phyloP scores from a whole-genome alignment of 495 filamentous ascomycete species.

The Sordaria brevicollis region DNA sequence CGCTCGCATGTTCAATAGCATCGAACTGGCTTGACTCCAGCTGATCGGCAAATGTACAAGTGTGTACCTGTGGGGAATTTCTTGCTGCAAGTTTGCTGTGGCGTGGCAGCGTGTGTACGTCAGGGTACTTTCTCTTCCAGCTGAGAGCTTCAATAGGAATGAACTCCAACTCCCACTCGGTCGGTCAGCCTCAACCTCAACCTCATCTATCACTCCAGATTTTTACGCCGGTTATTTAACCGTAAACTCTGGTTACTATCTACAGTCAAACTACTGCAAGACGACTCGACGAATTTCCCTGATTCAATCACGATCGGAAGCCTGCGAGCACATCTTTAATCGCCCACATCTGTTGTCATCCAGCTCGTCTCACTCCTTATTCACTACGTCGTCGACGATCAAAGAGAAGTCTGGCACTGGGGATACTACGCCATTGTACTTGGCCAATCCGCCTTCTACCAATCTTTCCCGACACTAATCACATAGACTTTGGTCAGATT shows the following conservation, averaged over 20 bases:
- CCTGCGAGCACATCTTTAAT: not conserved
- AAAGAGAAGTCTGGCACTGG: not conserved
- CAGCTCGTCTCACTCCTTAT: not conserved
- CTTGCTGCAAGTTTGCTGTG: not conserved
- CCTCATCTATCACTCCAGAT: not conserved
- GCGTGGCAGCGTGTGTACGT: not conserved
- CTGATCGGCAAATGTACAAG: not conserved
- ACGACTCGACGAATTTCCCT: not conserved
- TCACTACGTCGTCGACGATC: not conserved
- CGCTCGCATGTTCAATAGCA: not conserved
- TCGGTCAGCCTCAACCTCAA: not conserved
- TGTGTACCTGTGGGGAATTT: not conserved
- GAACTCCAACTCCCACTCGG: not conserved
- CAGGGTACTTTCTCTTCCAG: not conserved
- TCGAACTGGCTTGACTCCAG: not conserved
- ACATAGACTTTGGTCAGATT: no score
- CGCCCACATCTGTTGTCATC: not conserved
- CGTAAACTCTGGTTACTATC: not conserved
- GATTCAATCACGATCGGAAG: not conserved
- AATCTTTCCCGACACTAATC: no score
- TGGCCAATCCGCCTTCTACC: no score
- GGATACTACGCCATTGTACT: not conserved
- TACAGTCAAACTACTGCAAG: not conserved
- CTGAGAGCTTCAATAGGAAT: not conserved
- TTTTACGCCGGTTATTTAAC: not conserved